Percentiles rank a stretch among this genome's conserved stretches.
phyloP scores from a whole-genome alignment of 768 basidiomycete species.

The Cantharellus cinnabarinus region DNA sequence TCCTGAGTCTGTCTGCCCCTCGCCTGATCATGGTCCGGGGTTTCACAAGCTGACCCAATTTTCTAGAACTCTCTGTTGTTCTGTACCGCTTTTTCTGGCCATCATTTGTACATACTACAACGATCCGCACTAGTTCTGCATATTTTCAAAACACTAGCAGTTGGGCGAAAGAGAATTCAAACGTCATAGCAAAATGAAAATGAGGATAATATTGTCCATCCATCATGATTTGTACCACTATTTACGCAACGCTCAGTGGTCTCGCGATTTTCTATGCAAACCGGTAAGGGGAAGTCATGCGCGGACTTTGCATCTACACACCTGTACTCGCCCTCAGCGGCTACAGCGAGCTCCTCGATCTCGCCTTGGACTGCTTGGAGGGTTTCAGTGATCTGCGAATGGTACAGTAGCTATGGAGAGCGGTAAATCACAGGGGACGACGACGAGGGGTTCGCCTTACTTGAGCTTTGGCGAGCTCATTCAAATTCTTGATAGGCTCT shows the following conservation, averaged over 20 bases:
- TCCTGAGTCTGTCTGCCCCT: not conserved
- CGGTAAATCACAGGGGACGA: not conserved
- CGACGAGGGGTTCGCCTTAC: conserved; percentile 17
- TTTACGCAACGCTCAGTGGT: conserved; percentile 44
- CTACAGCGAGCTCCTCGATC: conserved; percentile 80
- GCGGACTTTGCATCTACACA: conserved; percentile 13
- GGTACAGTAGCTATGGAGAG: conserved; percentile 37
- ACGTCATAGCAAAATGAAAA: no score
- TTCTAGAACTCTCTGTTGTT: no score
- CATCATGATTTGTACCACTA: no score
- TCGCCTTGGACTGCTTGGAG: conserved; percentile 71
- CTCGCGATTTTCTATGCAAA: conserved; percentile 56
- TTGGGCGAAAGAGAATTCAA: no score
- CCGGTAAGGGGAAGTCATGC: not conserved
- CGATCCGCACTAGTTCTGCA: no score
- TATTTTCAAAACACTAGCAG: no score
- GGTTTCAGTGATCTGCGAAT: conserved; percentile 57
- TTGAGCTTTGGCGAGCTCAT: conserved; percentile 82
- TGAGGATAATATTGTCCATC: no score
- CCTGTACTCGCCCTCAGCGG: conserved; percentile 92
- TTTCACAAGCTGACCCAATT: no score
- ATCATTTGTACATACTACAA: no score
- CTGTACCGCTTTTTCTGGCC: no score
- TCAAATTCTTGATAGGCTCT: conserved; percentile 86
- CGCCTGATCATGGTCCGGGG: no score